These are phyloP conservation scores for Neurospora sp. DNA, from an alignment of 495 filamentous ascomycete genomes.

Conservation along the genomic window DNA sequence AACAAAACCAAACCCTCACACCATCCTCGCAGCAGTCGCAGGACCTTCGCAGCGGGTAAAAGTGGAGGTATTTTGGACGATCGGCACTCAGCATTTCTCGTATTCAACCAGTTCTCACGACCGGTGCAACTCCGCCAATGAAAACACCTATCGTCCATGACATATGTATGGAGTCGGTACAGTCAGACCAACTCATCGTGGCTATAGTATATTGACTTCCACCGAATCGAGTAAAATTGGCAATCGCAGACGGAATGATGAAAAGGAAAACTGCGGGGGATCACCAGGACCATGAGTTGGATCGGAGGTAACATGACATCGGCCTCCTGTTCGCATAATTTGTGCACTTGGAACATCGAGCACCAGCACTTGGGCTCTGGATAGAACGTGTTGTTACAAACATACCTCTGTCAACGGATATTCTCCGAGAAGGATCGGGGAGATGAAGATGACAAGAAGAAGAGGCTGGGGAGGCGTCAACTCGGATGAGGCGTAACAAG, in stretches of 20 bases:
- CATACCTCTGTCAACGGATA: neutral
- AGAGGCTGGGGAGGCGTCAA: neutral
- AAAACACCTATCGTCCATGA: neutral
- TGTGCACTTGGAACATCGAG: neutral
- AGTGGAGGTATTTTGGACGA: neutral
- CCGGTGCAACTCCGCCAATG: neutral
- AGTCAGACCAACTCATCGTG: neutral
- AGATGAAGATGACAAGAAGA: neutral
- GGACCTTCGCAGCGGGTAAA: neutral
- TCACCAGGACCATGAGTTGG: neutral
- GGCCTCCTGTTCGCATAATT: neutral
- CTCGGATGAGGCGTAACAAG: neutral
- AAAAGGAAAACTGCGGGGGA: neutral
- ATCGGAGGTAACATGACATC: neutral
- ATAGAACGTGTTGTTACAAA: neutral
- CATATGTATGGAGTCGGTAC: neutral
- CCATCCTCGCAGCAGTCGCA: neutral
- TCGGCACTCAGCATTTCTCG: conserved; percentile 3
- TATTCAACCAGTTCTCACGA: neutral
- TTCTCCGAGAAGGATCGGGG: neutral
- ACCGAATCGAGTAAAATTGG: neutral
- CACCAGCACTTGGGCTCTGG: neutral
- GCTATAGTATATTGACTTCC: neutral
- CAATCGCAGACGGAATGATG: neutral
- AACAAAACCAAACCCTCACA: neutral